A percentile compares a stretch with the other conserved stretches of the same genome.
phyloP scores from a whole-genome alignment of 2,329 filamentous ascomycete species.

The Colletotrichum lini region DNA sequence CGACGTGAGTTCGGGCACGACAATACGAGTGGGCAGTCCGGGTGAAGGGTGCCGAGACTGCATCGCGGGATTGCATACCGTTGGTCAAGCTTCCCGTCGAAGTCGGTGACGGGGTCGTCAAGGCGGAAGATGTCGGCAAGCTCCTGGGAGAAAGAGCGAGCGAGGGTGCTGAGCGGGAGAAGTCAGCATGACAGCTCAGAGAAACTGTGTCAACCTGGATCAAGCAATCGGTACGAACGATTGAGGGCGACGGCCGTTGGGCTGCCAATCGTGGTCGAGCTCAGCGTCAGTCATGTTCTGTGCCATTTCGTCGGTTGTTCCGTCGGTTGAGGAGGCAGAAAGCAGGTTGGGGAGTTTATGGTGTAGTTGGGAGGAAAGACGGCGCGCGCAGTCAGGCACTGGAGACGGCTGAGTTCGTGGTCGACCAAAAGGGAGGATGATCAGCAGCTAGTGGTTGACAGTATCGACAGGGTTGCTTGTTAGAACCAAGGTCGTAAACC shows the following conservation, averaged over 20 bases:
- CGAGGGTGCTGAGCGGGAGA: conserved; percentile 77
- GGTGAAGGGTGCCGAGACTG: background rate
- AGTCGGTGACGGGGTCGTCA: conserved; percentile 80
- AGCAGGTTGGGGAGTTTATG: background rate
- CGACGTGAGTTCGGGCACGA: background rate
- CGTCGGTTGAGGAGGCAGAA: background rate
- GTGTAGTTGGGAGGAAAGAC: conserved; percentile 19
- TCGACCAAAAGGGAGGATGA: conserved; percentile 39
- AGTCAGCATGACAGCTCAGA: conserved; percentile 13
- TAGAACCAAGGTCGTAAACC: conserved; percentile 22
- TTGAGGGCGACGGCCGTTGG: conserved; percentile 82
- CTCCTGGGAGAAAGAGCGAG: conserved; percentile 87
- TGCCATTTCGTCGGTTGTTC: conserved; percentile 36
- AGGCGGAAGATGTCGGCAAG: conserved; percentile 92
- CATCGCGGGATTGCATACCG: conserved; percentile 72
- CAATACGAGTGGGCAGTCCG: background rate
- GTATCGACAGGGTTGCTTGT: conserved; percentile 34
- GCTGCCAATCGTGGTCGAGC: conserved; percentile 84
- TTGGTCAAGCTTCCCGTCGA: conserved; percentile 82
- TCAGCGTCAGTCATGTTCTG: conserved; percentile 72
- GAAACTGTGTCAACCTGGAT: conserved; percentile 68
- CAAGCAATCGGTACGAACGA: conserved; percentile 79
- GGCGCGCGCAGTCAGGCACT: conserved; percentile 5
- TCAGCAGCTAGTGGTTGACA: conserved; percentile 37
- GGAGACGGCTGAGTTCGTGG: conserved; percentile 25